Evolutionary conservation across 257 asterid genomes (phyloP).

Genomic region (Cynanchum wilfordii): DNA sequence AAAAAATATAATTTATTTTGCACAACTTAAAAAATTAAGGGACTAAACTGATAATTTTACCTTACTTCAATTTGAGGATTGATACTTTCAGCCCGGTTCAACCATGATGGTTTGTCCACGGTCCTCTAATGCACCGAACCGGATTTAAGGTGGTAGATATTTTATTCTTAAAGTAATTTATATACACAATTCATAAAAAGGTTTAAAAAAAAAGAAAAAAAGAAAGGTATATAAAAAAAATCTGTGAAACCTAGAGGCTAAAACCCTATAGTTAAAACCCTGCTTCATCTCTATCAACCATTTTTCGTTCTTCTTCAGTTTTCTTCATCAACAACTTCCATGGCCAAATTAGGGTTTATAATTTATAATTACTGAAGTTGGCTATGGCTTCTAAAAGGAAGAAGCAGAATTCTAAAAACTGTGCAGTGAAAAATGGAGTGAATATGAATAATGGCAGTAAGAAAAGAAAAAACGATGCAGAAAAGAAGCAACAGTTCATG

Average conservation of each 20-base stretch:
- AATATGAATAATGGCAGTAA: slow-evolving; percentile 17
- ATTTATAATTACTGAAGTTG: neutral
- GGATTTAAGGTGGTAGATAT: neutral
- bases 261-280: slow-evolving; percentile 76
- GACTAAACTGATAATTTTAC: too few species aligned
- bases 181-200: too few species aligned
- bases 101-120: neutral
- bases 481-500: slow-evolving; percentile 43
- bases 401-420: slow-evolving; percentile 15
- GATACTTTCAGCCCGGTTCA: neutral
- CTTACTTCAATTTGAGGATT: neutral
- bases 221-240: neutral
- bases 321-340: neutral
- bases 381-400: slow-evolving; percentile 40
- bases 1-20: too few species aligned
- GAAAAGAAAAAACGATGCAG: slow-evolving; percentile 18
- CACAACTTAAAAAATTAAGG: too few species aligned
- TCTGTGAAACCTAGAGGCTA: slow-evolving; percentile 22
- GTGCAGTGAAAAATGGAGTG: slow-evolving; percentile 22
- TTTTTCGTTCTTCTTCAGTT: slow-evolving; percentile 17
- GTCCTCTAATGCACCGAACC: neutral
- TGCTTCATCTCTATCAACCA: slow-evolving; percentile 20
- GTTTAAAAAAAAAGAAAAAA: neutral
- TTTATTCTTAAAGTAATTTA: neutral
- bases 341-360: slow-evolving; percentile 25